Evolutionary conservation across 1,284 basidiomycete species (phyloP), one percentile per base, ranked within the genome.

Genomic region (Tetrapyrgos nigripes): DNA sequence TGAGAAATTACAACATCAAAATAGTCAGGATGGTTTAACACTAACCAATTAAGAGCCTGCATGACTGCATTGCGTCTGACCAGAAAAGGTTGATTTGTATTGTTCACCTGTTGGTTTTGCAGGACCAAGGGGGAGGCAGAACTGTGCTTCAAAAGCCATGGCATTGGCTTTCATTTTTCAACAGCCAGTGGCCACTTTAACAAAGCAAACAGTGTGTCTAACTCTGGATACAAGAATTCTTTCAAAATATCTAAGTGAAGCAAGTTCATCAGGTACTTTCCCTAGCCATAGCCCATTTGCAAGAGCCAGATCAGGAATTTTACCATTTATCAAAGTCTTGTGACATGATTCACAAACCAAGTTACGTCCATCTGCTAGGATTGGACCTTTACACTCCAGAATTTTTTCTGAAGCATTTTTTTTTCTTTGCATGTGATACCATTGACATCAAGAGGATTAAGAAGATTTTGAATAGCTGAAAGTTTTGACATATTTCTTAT

Each of bases 201-300:
- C 46, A 40, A 55, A 55, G 17, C 53, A 55, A 31, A 27, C 37
- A 47, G 53, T 28, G 26, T 55, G 53, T 6, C 45, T 27, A n/a
- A n/a, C n/a, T n/a, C n/a, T n/a, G n/a, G n/a, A n/a, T 23, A 72
- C 62, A 3, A 73, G 47, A 14, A 72, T 29, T 40, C 63, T 64
- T 50, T 73, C 71, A 3, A 63, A 64, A 60, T 62, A 72, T 9
- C 28, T 57, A 1, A 73, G 52, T 10, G 10, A 66, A 45, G 63
- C 21, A 0, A 79, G 53, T n/a, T 66, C 61, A 26, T 50, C 3
- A 1, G 76, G 77, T 0, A 79, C 66, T 6, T 70, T 58, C 17
- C 78, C 77, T 1, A 79, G 26, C 78, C 77, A 80, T 2, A 77
- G 51, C 1, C 74, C 73, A 60, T 75, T 76, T 1, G 71, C 71